Evolutionary conservation across 2,329 filamentous ascomycete species (phyloP), one percentile per base, ranked within the genome.

Genomic region (Simplicillium sp.): DNA sequence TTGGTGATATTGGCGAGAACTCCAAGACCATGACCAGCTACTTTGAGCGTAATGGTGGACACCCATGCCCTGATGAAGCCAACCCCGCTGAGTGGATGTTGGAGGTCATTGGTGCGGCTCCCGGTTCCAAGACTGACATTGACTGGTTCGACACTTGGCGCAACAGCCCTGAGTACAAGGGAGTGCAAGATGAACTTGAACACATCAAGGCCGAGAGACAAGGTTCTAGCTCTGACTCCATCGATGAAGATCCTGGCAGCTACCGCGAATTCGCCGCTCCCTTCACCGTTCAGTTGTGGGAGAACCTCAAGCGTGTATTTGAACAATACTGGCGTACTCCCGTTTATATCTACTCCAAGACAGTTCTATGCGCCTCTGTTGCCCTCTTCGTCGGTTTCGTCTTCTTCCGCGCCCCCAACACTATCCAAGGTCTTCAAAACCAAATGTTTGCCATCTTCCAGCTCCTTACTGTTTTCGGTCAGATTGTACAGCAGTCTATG

Each of bases 291-390:
- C 88, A 95, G 60, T 65, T 90, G 34, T 65, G 62, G 42, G 71
- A 81, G 54, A 84, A 87, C 42, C 73, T 77, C 14, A 59, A 73
- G 48, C 86, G 88, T 53, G 83, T 92, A 18, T 92, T 92, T 68
- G 77, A 89, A 56, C 87, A 94, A 59, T 94, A 92, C 72, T 94
- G 88, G 87, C 84, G 88, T 45, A 89, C 82, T 1, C 88, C 88
- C 0, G 75, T 80, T 5, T 94, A 94, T 67, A 89, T 95, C 60
- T 94, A 90, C 67, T 82, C 84, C 53, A 94, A 94, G 69, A 58
- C 71, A 1, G 66, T 72, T 2, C 78, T 94, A 14, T 87, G 81
- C 55, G 64, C 74, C 17, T 61, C 80, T 13, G 65, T 75, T 29
- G 65, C 81, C 4, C 71, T 94, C 11, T 94, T 90, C 59, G 85